Conservation (phyloP, 176 grass and related monocot species). For the Raddia guianensis region DNA sequence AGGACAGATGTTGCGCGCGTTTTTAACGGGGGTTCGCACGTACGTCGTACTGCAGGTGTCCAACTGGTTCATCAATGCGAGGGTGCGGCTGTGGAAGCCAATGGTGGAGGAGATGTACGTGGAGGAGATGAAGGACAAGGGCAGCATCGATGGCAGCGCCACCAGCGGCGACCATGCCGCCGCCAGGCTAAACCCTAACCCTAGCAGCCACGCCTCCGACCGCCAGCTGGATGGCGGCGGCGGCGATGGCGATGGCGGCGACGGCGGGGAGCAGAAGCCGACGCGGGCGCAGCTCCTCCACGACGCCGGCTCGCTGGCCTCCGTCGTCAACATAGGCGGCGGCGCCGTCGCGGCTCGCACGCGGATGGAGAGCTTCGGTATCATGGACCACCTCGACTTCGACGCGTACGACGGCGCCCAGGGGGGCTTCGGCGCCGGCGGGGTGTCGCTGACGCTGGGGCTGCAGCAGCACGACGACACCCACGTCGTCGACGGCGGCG, state of each 20-base stretch:
- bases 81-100: constrained; percentile 89
- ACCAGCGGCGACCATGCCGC: background rate
- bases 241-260: background rate
- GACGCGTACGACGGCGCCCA: constrained; percentile 44
- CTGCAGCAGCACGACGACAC: constrained; percentile 83
- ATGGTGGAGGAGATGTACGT: constrained; percentile 99
- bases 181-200: constrained; percentile 47
- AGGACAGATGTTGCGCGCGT: background rate
- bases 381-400: constrained; percentile 61
- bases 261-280: constrained; percentile 61
- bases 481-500: constrained; percentile 35
- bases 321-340: constrained; percentile 64
- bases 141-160: constrained; percentile 4
- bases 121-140: constrained; percentile 77
- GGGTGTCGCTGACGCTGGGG: constrained; percentile 81
- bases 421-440: constrained; percentile 12
- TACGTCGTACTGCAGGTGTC: constrained; percentile 55
- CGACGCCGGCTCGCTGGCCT: constrained; percentile 66
- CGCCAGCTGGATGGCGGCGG: background rate
- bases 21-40: background rate
- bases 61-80: constrained; percentile 90
- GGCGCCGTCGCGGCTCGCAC: background rate
- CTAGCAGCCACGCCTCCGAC: constrained; percentile 38
- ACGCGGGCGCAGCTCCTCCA: constrained; percentile 64
- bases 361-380: constrained; percentile 48